These are phyloP conservation scores for Zygosaccharomyces rouxii DNA, from an alignment of 805 yeast genomes.

Conservation along the genomic window DNA sequence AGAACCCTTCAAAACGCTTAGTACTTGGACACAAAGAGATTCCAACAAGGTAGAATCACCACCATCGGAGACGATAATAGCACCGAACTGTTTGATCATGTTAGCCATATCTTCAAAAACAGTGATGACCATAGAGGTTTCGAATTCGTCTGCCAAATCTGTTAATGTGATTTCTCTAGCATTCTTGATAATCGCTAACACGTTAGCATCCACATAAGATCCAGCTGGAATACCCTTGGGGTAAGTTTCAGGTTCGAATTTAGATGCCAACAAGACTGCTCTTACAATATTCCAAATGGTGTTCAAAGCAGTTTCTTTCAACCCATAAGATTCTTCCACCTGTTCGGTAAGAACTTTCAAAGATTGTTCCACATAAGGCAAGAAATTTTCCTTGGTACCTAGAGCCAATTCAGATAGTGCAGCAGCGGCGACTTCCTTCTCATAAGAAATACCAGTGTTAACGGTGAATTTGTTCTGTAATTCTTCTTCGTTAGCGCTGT, in stretches of 20 bases:
- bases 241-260: slow-evolving; percentile 45
- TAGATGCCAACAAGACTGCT: slow-evolving; percentile 54
- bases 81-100: slow-evolving; percentile 65
- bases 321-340: slow-evolving; percentile 81
- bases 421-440: slow-evolving; percentile 92
- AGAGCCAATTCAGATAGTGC: slow-evolving; percentile 83
- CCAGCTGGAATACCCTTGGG: slow-evolving; percentile 63
- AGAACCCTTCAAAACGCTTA: slow-evolving; percentile 70
- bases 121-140: slow-evolving; percentile 72
- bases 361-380: slow-evolving; percentile 69
- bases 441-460: slow-evolving; percentile 92
- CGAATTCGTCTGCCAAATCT: slow-evolving; percentile 73
- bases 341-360: slow-evolving; percentile 62
- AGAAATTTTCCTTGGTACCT: slow-evolving; percentile 79
- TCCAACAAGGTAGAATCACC: slow-evolving; percentile 59
- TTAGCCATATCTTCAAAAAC: slow-evolving; percentile 71
- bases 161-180: slow-evolving; percentile 65
- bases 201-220: slow-evolving; percentile 54
- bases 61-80: slow-evolving; percentile 57
- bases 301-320: slow-evolving; percentile 79
- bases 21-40: slow-evolving; percentile 61
- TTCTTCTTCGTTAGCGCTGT: slow-evolving; percentile 55
- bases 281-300: slow-evolving; percentile 79
- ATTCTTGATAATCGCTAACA: slow-evolving; percentile 54
- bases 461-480: slow-evolving; percentile 71